Evolutionary conservation across 164 flowering plant genomes (phyloP), one percentile per base, ranked within the genome.

Genomic region (Hamamelis virginiana): DNA sequence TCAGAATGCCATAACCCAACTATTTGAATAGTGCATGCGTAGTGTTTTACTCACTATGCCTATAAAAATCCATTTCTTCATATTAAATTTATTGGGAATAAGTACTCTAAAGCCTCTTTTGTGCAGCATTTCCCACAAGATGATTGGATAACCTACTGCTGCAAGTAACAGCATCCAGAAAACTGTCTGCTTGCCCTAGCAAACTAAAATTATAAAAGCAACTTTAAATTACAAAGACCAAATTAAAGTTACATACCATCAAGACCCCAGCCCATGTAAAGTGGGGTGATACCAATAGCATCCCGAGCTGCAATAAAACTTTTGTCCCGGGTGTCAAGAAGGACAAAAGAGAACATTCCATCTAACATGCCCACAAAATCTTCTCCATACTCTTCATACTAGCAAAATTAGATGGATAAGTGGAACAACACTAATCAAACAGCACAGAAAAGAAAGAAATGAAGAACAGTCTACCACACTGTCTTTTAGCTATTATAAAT

Each of bases 301-400:
- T 94, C 98, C 59, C 98, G 83, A 72, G 98, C 98, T 61, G 96
- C 98, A 77, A 91, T 91, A 74, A 83, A 94, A 77, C 91, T 90
- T 75, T 89, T 94, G 80, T 90, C 91, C 43, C 89, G 91, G 19
- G 94, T 94, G 74, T 94, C 96, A 68, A 94, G 94, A 65, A 94
- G 94, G 63, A 94, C 97, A 77, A 94, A 94, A 64, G 98, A 91
- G 78, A 94, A 94, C 97, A 94, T 91, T 45, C 98, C 98, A 83
- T 94, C 98, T 85, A 94, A 77, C 98, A 91, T 91, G 80, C 83
- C 79, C 63, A 94, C 93, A 78, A 94, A 94, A 25, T 85, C 83
- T 77, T 94, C 97, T 65, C 98, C 98, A 86, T 91, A 74, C 74
- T 94, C 97, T 79, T 91, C 98, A 77, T 94, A 94, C 98, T 94